Evolutionary conservation across 2,329 filamentous ascomycete genomes (phyloP).

Genomic region (Sclerotinia glacialis): DNA sequence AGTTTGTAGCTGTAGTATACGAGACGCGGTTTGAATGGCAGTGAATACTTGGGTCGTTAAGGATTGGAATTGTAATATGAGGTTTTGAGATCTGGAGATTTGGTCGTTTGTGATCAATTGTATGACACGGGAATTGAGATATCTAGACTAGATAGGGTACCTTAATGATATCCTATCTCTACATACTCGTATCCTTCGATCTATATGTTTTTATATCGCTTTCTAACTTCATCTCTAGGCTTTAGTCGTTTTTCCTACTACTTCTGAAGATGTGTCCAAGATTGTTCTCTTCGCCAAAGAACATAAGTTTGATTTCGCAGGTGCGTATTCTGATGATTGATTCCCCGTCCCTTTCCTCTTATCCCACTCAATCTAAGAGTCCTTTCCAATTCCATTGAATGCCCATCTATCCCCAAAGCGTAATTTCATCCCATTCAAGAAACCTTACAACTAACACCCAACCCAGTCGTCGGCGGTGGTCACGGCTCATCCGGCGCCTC

Average conservation of each 20-base stretch:
- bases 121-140: background rate
- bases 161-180: background rate
- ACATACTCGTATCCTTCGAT: background rate
- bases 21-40: too few species aligned
- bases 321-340: background rate
- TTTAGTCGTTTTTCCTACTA: slow-evolving; percentile 23
- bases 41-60: background rate
- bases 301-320: slow-evolving; percentile 22
- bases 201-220: background rate
- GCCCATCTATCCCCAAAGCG: slow-evolving; percentile 19
- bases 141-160: too few species aligned
- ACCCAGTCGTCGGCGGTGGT: slow-evolving; percentile 19
- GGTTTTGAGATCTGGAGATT: background rate
- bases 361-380: background rate
- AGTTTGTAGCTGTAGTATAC: too few species aligned
- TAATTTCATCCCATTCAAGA: background rate
- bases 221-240: slow-evolving; percentile 10
- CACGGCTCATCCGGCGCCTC: slow-evolving; percentile 17
- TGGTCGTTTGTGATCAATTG: background rate
- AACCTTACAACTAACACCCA: background rate
- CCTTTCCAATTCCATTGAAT: background rate
- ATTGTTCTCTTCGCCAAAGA: slow-evolving; percentile 23
- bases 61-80: background rate
- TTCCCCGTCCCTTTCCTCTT: background rate
- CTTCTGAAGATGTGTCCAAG: slow-evolving; percentile 25